Evolutionary conservation across 2,329 filamentous ascomycete species (phyloP), one percentile per base, ranked within the genome.

Genomic region (Exserohilum turcica): DNA sequence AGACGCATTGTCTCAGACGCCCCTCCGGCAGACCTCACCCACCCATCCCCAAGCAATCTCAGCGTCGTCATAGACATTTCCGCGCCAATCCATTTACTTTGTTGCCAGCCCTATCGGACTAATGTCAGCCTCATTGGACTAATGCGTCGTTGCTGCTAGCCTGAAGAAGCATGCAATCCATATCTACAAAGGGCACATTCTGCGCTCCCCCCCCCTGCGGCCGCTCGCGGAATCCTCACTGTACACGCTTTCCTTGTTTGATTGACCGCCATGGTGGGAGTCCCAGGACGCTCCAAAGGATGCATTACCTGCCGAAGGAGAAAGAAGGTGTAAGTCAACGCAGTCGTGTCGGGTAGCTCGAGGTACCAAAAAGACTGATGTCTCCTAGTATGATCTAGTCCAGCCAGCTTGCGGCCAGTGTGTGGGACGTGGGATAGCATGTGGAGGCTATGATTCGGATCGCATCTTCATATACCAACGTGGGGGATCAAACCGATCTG

Each of bases 391-490:
- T 68, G 86, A 86, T 72, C 84, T 86, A 58, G 79, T 82, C 52
- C 80, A 81, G 3, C 86, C 86, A 2, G 76, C 77, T 32, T 88
- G 86, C 68, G 79, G 79, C 48, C 86, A 86, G 66, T 88, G 86
- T 67, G 74, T 79, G 50, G 78, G 81, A 61, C 82, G 80, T 61
- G 82, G 83, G 18, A 77, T 84, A 38, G 70, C 79, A 52, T 88
- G 86, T 62, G 86, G 85, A 38, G 86, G 86, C 33, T 89, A 88
- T 68, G 80, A 86, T 64, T 77, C 82, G 33, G 81, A 86, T 65
- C 81, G 81, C 13, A 80, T 87, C 50, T 88, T 88, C 71, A 86
- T 88, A 10, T 55, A 61, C 47, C 59, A 69, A 31, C 51, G 57
- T 18, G 42, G 38, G 21, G 47, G 28, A 19, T 28, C 35, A 42